These are phyloP conservation scores for Mortierella sp. DNA, from an alignment of 371 early-diverging fungal species.

Conservation along the genomic window DNA sequence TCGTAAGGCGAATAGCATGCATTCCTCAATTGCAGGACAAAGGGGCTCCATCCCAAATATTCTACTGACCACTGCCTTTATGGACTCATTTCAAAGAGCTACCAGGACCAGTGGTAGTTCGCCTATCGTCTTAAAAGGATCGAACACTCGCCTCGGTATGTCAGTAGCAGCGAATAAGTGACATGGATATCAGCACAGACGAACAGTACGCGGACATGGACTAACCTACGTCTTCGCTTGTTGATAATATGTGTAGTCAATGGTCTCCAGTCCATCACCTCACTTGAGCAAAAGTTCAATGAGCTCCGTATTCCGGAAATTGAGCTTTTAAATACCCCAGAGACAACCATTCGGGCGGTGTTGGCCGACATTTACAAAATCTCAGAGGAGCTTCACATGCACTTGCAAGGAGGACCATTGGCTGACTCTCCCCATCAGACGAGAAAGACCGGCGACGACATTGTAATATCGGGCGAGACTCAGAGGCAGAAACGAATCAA, in stretches of 20 bases:
- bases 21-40: too few species aligned
- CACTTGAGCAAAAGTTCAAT: constrained; percentile 69
- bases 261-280: constrained; percentile 67
- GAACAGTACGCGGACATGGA: not conserved
- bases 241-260: constrained; percentile 52
- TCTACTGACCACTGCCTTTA: not conserved
- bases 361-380: constrained; percentile 71
- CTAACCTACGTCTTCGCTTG: constrained; percentile 45
- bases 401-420: constrained; percentile 65
- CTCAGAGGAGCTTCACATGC: constrained; percentile 67
- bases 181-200: not conserved
- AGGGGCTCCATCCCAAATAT: not conserved
- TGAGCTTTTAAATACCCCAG: constrained; percentile 71
- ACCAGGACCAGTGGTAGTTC: constrained; percentile 16
- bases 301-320: constrained; percentile 72
- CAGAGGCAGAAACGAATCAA: constrained; percentile 55
- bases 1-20: constrained; percentile 23
- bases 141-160: constrained; percentile 48
- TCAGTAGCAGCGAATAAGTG: not conserved
- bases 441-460: constrained; percentile 57
- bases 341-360: constrained; percentile 67
- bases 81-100: not conserved
- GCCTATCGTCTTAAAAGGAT: constrained; percentile 45
- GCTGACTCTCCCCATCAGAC: constrained; percentile 50
- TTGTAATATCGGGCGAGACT: constrained; percentile 45